Base-by-base conservation (phyloP, 805 yeast species). In the Teunomyces stri region DNA sequence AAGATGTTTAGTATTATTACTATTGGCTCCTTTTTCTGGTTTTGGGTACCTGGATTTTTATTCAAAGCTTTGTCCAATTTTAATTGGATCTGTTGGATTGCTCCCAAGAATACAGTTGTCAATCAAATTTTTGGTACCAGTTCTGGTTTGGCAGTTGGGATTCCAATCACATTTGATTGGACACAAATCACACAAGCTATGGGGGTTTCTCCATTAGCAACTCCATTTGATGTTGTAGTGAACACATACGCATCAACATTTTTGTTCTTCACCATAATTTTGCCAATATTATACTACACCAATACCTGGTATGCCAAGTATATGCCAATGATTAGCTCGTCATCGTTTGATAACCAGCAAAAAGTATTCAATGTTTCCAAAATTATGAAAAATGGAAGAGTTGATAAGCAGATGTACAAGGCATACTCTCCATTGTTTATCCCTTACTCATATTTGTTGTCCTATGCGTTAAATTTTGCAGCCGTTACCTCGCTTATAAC, bases 81-180 rank as follows among this genome's bases (percentile, higher is more conserved):
- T 49, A 64, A 62, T 45, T 64, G 68, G 67, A 56, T 64, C 51
- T 59, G 61, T 1, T 64, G 69, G 69, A 64, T 64, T 28, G 48
- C 54, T 2, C 68, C 67, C 6, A 49, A 55, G 16, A 64, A 64
- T 33, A 35, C 48, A 9, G 55, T 52, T 10, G 54, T 66, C 31
- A 60, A 60, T 21, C 58, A 51, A 9, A 51, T 66, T 34, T 60
- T 65, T 25, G 70, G 70, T 6, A 47, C 59, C 3, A 37, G 44
- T 5, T 39, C 49, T 13, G 70, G 70, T 2, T 55, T 66, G 46
- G 67, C 67, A 4, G 41, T 66, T 7, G 63, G 62, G 29, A 65
- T 66, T 12, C 55, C 62, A 27, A 51, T 62, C 22, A 52, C 65
- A 3, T 64, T 65, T 44, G 69, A 66, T 46, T 64, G 67, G 67